Percentiles rank a stretch among this genome's conserved stretches.
phyloP scores from a whole-genome alignment of 2,329 filamentous ascomycete genomes.

The Colletotrichum siamense region DNA sequence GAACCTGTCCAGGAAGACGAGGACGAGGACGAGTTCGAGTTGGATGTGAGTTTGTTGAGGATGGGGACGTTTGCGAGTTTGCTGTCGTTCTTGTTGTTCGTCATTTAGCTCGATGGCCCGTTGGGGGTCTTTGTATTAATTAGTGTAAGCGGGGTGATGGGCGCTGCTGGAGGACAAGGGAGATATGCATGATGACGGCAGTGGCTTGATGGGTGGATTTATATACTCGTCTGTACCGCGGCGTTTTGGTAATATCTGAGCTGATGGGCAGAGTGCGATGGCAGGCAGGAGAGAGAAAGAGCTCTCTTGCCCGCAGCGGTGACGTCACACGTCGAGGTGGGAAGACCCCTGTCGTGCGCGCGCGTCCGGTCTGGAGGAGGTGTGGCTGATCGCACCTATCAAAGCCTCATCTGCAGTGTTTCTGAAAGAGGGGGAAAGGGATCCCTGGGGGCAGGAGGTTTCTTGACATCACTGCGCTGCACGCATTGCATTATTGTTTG shows the following conservation, averaged over 20 bases:
- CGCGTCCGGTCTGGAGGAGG: background rate
- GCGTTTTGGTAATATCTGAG: background rate
- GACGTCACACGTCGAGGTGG: background rate
- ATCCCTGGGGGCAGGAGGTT: background rate
- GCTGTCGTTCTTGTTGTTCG: background rate
- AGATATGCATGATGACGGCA: background rate
- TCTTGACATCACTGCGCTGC: background rate
- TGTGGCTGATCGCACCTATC: background rate
- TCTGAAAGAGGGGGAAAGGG: background rate
- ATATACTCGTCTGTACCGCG: background rate
- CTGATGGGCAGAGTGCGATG: background rate
- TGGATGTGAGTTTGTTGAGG: background rate
- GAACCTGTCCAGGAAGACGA: background rate
- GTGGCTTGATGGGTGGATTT: background rate
- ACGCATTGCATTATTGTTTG: background rate
- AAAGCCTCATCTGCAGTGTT: background rate
- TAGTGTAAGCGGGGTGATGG: background rate
- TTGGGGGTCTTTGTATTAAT: background rate
- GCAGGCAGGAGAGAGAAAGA: background rate
- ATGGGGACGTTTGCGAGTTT: background rate
- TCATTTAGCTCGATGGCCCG: background rate
- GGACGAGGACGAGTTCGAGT: background rate
- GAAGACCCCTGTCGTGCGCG: background rate
- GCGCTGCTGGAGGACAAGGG: background rate
- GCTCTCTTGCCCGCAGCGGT: slow-evolving; percentile 16